Base-by-base conservation (phyloP, 306 rosid genomes). In the Sesbania bispinosa region DNA sequence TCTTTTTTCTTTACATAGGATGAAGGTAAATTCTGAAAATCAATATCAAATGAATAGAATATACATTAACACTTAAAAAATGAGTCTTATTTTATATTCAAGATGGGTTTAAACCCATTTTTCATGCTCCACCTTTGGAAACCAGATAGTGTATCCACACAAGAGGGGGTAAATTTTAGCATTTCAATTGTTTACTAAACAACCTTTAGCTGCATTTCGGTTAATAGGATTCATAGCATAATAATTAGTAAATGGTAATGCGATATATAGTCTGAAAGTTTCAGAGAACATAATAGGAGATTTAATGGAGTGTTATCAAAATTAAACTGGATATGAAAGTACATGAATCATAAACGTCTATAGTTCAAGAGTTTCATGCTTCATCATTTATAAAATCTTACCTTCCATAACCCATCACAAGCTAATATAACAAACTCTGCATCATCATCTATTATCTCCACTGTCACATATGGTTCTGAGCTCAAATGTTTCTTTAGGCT, bases 1-100 rank as follows among this genome's bases (percentile, higher is more conserved):
- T 89, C 89, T 91, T 90, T 73, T n/a, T 80, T 94, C 95, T 53
- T 86, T 27, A 36, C n/a, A n/a, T n/a, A n/a, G 10, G 79, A 60
- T 0, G 75, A 38, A 20, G 95, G 95, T 47, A 86, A n/a, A 77
- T 38, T 85, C 89, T 85, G 80, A 60, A 79, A 10, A 39, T 6
- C n/a, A 45, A 32, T 13, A 71, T n/a, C n/a, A n/a, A n/a, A n/a
- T n/a, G n/a, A n/a, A n/a, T n/a, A n/a, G 26, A 61, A 74, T 7
- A 46, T 26, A 50, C n/a, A 70, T 51, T n/a, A 51, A 41, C 32
- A 32, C 41, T 16, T 18, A 10, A 26, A 53, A 14, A 51, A 3
- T 51, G 14, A 48, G 23, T 7, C n/a, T n/a, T n/a, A n/a, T n/a
- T n/a, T n/a, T n/a, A n/a, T n/a, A n/a, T n/a, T n/a, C n/a, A n/a